Conservation (phyloP, 805 yeast genomes). For the Lachancea dasiensis region DNA sequence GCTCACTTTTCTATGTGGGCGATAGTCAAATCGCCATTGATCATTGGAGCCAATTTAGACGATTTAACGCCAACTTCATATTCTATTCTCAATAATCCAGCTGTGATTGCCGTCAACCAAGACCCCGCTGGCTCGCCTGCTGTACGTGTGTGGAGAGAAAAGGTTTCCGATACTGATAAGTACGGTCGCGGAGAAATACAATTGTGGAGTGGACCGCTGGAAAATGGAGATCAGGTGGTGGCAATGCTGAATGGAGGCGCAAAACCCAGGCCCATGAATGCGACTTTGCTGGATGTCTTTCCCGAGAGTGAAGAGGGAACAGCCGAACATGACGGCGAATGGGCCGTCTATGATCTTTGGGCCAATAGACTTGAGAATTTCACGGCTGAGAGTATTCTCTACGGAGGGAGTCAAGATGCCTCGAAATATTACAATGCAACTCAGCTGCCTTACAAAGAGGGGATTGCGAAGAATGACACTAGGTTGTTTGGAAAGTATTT, state of each 20-base stretch:
- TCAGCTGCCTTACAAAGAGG: conserved; percentile 6
- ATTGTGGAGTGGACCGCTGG: conserved; percentile 10
- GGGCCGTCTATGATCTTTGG: conserved; percentile 12
- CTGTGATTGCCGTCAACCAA: conserved; percentile 22
- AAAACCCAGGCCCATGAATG: conserved; percentile 6
- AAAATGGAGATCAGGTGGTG: conserved; percentile 10
- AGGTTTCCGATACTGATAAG: conserved; percentile 6
- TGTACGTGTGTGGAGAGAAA: conserved; percentile 11
- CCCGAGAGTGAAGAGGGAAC: conserved; percentile 6
- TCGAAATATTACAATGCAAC: conserved; percentile 7
- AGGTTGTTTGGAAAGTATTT: conserved; percentile 8
- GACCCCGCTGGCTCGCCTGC: conserved; percentile 21
- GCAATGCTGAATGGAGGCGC: conserved; percentile 10
- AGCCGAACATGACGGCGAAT: conserved; percentile 5
- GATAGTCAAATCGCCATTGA: conserved; percentile 28
- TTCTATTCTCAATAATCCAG: conserved; percentile 17
- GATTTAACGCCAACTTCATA: conserved; percentile 18
- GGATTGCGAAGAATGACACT: conserved; percentile 8
- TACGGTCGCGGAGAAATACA: conserved; percentile 11
- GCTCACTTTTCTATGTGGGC: conserved; percentile 32
- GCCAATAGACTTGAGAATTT: conserved; percentile 7
- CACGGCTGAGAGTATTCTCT: conserved; percentile 3
- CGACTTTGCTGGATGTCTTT: conserved; percentile 7
- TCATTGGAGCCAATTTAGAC: conserved; percentile 28
- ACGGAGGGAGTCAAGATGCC: conserved; percentile 1